Evolutionary conservation across 495 filamentous ascomycete genomes (phyloP).

Genomic region (Cercophora newfieldiana): DNA sequence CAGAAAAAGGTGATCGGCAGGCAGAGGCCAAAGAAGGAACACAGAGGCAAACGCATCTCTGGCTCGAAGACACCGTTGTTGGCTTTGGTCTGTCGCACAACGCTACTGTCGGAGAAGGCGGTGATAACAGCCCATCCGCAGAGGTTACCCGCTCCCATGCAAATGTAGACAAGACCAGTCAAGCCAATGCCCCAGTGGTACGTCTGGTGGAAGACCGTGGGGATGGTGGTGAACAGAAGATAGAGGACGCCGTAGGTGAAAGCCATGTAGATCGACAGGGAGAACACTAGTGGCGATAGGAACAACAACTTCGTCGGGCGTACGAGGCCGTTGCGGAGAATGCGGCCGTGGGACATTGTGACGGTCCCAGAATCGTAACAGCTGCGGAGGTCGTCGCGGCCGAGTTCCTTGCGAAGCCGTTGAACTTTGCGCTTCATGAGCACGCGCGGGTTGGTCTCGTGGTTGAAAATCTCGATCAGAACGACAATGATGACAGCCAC

Average conservation of each 20-base stretch:
- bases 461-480: constrained; percentile 49
- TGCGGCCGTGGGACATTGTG: constrained; percentile 20
- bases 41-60: constrained; percentile 52
- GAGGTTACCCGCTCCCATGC: constrained; percentile 47
- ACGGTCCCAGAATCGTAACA: constrained; percentile 33
- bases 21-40: constrained; percentile 38
- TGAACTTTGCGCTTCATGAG: constrained; percentile 54
- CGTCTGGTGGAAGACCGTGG: constrained; percentile 56
- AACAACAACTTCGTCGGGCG: constrained; percentile 59
- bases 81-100: constrained; percentile 41
- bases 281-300: constrained; percentile 63
- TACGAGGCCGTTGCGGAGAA: constrained; percentile 46
- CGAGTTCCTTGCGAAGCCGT: constrained; percentile 39
- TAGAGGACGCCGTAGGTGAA: constrained; percentile 76
- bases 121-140: constrained; percentile 36
- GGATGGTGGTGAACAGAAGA: constrained; percentile 73
- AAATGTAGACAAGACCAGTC: constrained; percentile 48
- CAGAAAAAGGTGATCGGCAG: constrained; percentile 49
- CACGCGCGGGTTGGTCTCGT: constrained; percentile 56
- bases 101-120: constrained; percentile 41
- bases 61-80: constrained; percentile 59
- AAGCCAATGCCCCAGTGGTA: constrained; percentile 47
- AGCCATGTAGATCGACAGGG: constrained; percentile 71
- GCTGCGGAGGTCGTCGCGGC: constrained; percentile 36
- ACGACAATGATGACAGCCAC: constrained; percentile 40